A percentile compares a stretch with the other conserved stretches of the same genome.
phyloP scores from a whole-genome alignment of 2,329 filamentous ascomycete species.

The Penicillium brasilianum region DNA sequence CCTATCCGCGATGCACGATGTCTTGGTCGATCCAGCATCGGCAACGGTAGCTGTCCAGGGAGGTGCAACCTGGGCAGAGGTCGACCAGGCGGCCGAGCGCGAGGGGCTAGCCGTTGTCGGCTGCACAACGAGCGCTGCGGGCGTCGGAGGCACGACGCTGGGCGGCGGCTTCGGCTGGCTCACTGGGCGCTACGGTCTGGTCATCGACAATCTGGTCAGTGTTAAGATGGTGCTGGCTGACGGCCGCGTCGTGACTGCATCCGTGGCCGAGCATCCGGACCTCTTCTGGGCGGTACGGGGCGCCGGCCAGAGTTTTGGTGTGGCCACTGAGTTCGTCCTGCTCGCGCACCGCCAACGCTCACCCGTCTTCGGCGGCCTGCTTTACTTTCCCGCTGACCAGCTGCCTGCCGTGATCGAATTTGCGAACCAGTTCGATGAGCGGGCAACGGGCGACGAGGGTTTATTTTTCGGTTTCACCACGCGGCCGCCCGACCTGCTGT shows the following conservation, averaged over 20 bases:
- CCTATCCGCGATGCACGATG: slow-evolving; percentile 5
- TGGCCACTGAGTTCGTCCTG: background rate
- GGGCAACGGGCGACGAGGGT: slow-evolving; percentile 8
- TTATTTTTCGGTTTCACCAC: slow-evolving; percentile 13
- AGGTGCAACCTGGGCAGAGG: slow-evolving; percentile 60
- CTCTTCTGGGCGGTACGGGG: slow-evolving; percentile 55
- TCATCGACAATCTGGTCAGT: slow-evolving; percentile 54
- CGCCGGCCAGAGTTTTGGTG: slow-evolving; percentile 35
- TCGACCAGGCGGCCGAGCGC: slow-evolving; percentile 57
- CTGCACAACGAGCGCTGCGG: slow-evolving; percentile 65
- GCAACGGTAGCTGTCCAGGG: slow-evolving; percentile 7
- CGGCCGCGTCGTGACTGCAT: slow-evolving; percentile 43
- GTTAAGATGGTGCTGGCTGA: slow-evolving; percentile 46
- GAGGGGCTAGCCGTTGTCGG: slow-evolving; percentile 63
- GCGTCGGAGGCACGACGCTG: slow-evolving; percentile 63
- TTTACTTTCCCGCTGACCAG: slow-evolving; percentile 8
- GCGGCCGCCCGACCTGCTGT: background rate
- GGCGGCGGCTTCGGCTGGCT: slow-evolving; percentile 64
- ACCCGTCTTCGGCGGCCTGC: slow-evolving; percentile 34
- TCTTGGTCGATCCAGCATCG: slow-evolving; percentile 5
- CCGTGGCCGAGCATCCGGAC: slow-evolving; percentile 50
- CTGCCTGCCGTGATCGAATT: slow-evolving; percentile 10
- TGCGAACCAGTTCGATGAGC: slow-evolving; percentile 12
- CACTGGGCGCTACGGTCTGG: slow-evolving; percentile 58
- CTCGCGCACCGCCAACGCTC: slow-evolving; percentile 31